phyloP scores from a whole-genome alignment of 2,329 filamentous ascomycete species.

The Hysterium pulicare region DNA sequence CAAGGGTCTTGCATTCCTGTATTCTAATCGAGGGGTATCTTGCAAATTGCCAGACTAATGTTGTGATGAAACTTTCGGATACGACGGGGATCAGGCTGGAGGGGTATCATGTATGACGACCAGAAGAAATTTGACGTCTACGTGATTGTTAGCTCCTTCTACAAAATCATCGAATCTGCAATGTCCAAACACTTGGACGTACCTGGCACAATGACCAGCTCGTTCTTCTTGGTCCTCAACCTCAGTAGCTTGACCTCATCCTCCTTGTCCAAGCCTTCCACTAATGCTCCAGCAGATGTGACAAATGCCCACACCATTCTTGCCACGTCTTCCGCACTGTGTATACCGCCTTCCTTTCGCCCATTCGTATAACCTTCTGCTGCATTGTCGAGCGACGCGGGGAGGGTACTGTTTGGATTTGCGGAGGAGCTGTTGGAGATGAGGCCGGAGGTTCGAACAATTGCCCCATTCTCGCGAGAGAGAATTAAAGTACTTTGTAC shows the following conservation, averaged over 20 bases:
- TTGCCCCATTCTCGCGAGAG: slow-evolving; percentile 67
- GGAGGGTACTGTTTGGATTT: slow-evolving; percentile 40
- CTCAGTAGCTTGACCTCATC: slow-evolving; percentile 75
- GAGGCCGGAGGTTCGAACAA: slow-evolving; percentile 72
- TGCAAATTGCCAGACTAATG: slow-evolving; percentile 5
- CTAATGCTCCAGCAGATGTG: slow-evolving; percentile 63
- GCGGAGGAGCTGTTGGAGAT: slow-evolving; percentile 56
- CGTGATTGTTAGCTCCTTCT: background rate
- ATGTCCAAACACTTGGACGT: slow-evolving; percentile 9
- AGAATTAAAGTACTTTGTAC: slow-evolving; percentile 76
- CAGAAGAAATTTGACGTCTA: slow-evolving; percentile 71
- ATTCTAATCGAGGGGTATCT: slow-evolving; percentile 18
- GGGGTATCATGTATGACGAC: slow-evolving; percentile 81
- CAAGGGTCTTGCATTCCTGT: too few relatives aligned
- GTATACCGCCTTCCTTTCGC: slow-evolving; percentile 46
- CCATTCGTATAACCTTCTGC: slow-evolving; percentile 31
- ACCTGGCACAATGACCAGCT: slow-evolving; percentile 75
- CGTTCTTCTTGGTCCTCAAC: slow-evolving; percentile 78
- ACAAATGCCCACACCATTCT: slow-evolving; percentile 74
- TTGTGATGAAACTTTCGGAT: background rate
- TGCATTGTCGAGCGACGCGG: slow-evolving; percentile 29
- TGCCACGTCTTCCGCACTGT: slow-evolving; percentile 69
- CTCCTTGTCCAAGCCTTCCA: slow-evolving; percentile 71
- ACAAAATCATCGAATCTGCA: background rate
- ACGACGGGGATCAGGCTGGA: slow-evolving; percentile 49